A percentile compares a stretch with the other conserved stretches of the same genome.
These are phyloP conservation scores for Jaminaea rosea DNA, from an alignment of 1,284 basidiomycete genomes.

Conservation along the genomic window DNA sequence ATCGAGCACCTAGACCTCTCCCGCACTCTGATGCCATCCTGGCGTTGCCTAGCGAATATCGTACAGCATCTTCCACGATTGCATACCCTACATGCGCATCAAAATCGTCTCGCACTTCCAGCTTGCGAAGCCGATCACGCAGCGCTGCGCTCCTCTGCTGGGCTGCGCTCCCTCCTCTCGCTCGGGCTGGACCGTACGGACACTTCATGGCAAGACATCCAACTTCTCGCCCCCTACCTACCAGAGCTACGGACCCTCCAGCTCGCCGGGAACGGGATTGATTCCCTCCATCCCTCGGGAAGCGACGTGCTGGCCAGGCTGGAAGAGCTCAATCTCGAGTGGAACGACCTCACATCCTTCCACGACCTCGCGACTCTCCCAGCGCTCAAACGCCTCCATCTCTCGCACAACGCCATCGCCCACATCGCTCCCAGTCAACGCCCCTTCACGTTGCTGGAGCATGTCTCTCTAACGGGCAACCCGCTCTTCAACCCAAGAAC, in stretches of 20 bases:
- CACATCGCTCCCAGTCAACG: background rate
- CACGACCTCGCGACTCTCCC: slow-evolving; percentile 53
- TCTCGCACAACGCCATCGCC: background rate
- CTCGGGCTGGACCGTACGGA: slow-evolving; percentile 51
- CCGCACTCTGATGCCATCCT: slow-evolving; percentile 62
- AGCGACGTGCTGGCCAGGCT: slow-evolving; percentile 48
- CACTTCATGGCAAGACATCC: background rate
- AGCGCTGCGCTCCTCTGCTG: slow-evolving; percentile 59
- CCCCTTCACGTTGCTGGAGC: background rate
- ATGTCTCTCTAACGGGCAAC: background rate
- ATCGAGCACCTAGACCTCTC: slow-evolving; percentile 74
- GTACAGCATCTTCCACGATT: slow-evolving; percentile 24
- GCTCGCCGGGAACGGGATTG: slow-evolving; percentile 65
- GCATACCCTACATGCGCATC: background rate
- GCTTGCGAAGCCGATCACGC: background rate
- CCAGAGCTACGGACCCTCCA: slow-evolving; percentile 60
- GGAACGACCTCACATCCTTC: slow-evolving; percentile 63
- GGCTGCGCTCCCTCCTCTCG: slow-evolving; percentile 62
- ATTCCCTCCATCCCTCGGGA: no score
- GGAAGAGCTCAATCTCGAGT: slow-evolving; percentile 63
- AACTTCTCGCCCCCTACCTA: slow-evolving; percentile 49
- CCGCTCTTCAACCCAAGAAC: background rate
- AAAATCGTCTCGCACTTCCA: slow-evolving; percentile 1
- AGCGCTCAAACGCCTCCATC: slow-evolving; percentile 47
- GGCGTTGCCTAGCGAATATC: slow-evolving; percentile 64